Percentiles rank a stretch among this genome's conserved stretches.
These are phyloP conservation scores for Dactylorhiza incarnata DNA, from an alignment of 106 monocot species.

Conservation along the genomic window DNA sequence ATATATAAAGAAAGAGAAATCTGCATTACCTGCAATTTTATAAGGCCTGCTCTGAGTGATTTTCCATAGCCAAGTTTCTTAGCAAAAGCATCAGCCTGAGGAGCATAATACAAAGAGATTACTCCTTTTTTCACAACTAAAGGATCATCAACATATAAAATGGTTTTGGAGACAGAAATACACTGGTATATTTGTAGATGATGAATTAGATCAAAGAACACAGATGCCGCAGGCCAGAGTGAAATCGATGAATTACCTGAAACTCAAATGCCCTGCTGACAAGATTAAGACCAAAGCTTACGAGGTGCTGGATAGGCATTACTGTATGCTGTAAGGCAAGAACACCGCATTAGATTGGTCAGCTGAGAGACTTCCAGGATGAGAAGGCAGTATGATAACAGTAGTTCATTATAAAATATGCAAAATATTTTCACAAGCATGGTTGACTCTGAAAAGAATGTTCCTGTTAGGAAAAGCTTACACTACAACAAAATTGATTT, in stretches of 20 bases:
- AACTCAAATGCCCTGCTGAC: constrained; percentile 93
- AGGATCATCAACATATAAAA: background rate
- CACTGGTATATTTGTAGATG: too few species aligned
- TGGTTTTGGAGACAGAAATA: too few species aligned
- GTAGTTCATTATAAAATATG: background rate
- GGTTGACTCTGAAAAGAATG: background rate
- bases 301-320: constrained; percentile 80
- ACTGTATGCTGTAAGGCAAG: constrained; percentile 66
- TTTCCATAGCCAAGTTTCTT: constrained; percentile 74
- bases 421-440: background rate
- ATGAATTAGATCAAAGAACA: background rate
- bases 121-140: background rate
- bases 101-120: background rate
- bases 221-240: background rate
- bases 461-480: background rate
- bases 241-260: constrained; percentile 46
- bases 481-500: too few species aligned
- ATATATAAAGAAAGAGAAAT: background rate
- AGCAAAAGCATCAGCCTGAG: constrained; percentile 95
- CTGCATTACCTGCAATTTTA: constrained; percentile 69
- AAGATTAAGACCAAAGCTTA: constrained; percentile 86
- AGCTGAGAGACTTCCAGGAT: background rate
- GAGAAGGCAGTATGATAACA: background rate
- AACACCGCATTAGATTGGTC: background rate
- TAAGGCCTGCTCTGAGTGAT: constrained; percentile 66